These are phyloP conservation scores for Peronospora destructor DNA, from an alignment of 352 stramenopile genomes.

Conservation along the genomic window DNA sequence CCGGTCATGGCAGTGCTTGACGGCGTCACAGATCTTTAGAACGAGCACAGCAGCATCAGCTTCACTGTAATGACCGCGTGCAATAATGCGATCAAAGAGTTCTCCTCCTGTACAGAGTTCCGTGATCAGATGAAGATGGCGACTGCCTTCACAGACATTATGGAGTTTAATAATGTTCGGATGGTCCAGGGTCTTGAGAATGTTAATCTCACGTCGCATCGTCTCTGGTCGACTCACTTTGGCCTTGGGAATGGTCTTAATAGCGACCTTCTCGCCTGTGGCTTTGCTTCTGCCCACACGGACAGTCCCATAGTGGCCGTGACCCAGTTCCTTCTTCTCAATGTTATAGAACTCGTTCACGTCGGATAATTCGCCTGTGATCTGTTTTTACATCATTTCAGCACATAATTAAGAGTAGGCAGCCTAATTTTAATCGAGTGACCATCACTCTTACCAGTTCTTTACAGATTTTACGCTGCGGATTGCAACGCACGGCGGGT, in stretches of 20 bases:
- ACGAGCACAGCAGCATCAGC: constrained; percentile 91
- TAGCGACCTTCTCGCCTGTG: constrained; percentile 92
- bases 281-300: constrained; percentile 91
- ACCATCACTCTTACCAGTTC: constrained; percentile 48
- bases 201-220: constrained; percentile 91
- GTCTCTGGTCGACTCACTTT: constrained; percentile 91
- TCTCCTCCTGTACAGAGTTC: constrained; percentile 97
- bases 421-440: too few relatives aligned
- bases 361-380: constrained; percentile 75
- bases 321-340: constrained; percentile 83
- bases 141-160: constrained; percentile 95
- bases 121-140: constrained; percentile 95
- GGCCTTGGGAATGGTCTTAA: constrained; percentile 98
- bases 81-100: constrained; percentile 91
- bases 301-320: constrained; percentile 96
- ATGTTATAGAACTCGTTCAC: constrained; percentile 85
- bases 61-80: constrained; percentile 94
- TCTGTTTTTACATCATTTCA: constrained; percentile 27
- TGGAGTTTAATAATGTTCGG: constrained; percentile 98
- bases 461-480: constrained; percentile 57
- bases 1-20: constrained; percentile 96
- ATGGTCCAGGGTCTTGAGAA: constrained; percentile 88
- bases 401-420: too few relatives aligned
- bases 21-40: constrained; percentile 93
- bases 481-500: constrained; percentile 29